Evolutionary conservation across 2,329 filamentous ascomycete species (phyloP).

Genomic region (Verticillium zaregamsianum): DNA sequence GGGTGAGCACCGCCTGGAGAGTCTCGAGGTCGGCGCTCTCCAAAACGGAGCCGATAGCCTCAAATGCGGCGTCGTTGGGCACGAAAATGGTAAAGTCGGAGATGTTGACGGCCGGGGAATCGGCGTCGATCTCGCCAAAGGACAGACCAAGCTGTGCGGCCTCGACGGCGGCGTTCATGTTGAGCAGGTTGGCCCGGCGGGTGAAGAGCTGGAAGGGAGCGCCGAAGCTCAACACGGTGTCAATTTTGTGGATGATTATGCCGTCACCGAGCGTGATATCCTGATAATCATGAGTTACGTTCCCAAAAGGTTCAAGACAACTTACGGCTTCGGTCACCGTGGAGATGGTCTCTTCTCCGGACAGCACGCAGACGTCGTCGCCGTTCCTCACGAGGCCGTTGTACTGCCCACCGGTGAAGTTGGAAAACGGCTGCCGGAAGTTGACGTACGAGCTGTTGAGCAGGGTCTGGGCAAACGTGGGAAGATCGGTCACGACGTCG

Average conservation of each 20-base stretch:
- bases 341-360: conserved; percentile 24
- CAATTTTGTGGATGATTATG: conserved; percentile 25
- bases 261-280: conserved; percentile 22
- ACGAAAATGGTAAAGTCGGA: conserved; percentile 26
- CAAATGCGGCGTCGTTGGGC: conserved; percentile 22
- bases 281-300: conserved; percentile 9
- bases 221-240: conserved; percentile 22
- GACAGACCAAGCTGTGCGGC: conserved; percentile 19
- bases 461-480: conserved; percentile 24
- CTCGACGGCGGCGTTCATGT: conserved; percentile 23
- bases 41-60: conserved; percentile 22
- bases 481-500: conserved; percentile 19
- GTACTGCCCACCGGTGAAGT: conserved; percentile 31
- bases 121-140: conserved; percentile 18
- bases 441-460: conserved; percentile 24
- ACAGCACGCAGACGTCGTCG: conserved; percentile 24
- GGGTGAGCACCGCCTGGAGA: conserved; percentile 21
- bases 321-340: conserved; percentile 26
- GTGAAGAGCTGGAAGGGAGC: conserved; percentile 25
- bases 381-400: conserved; percentile 28
- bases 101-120: conserved; percentile 18
- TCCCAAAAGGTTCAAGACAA: background rate
- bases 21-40: conserved; percentile 16
- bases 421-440: conserved; percentile 27
- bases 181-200: conserved; percentile 18